Conservation (phyloP, 768 basidiomycete genomes). For the Tremella yokohamensis region DNA sequence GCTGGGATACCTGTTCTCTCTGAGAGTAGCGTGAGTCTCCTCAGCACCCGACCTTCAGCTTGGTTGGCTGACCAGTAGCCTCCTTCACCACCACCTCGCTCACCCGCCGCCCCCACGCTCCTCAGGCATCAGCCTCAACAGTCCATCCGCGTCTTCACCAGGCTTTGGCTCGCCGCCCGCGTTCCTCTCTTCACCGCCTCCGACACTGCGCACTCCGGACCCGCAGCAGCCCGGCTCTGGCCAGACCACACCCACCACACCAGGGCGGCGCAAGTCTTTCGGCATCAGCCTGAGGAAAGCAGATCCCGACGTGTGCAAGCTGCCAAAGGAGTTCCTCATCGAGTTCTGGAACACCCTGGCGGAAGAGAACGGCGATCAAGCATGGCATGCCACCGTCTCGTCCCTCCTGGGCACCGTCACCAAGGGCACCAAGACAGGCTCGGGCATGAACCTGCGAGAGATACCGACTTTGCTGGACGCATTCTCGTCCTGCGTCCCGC, state of each 20-base stretch:
- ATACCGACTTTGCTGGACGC: conserved; percentile 43
- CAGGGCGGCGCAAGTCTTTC: conserved; percentile 20
- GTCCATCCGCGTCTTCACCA: conserved; percentile 4
- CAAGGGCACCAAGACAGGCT: conserved; percentile 47
- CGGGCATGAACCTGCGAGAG: conserved; percentile 45
- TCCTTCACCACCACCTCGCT: conserved; percentile 29
- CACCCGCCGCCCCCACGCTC: conserved; percentile 21
- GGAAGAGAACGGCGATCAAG: conserved; percentile 41
- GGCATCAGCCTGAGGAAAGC: conserved; percentile 21
- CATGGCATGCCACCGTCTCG: conserved; percentile 27
- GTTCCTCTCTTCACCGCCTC: neutral
- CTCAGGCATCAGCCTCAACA: conserved; percentile 15
- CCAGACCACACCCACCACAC: conserved; percentile 8
- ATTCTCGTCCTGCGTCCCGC: conserved; percentile 29
- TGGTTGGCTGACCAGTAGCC: conserved; percentile 6
- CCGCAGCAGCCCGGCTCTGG: neutral
- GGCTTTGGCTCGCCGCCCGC: neutral
- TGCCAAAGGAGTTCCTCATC: conserved; percentile 47
- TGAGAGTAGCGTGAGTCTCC: conserved; percentile 44
- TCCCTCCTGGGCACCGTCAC: conserved; percentile 32
- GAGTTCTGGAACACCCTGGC: conserved; percentile 46
- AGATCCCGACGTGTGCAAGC: conserved; percentile 28
- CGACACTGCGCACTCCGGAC: conserved; percentile 6
- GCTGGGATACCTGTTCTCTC: conserved; percentile 40
- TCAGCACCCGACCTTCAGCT: neutral